Base-by-base conservation (phyloP, 2,329 filamentous ascomycete species). In the Penicillium sp. region DNA sequence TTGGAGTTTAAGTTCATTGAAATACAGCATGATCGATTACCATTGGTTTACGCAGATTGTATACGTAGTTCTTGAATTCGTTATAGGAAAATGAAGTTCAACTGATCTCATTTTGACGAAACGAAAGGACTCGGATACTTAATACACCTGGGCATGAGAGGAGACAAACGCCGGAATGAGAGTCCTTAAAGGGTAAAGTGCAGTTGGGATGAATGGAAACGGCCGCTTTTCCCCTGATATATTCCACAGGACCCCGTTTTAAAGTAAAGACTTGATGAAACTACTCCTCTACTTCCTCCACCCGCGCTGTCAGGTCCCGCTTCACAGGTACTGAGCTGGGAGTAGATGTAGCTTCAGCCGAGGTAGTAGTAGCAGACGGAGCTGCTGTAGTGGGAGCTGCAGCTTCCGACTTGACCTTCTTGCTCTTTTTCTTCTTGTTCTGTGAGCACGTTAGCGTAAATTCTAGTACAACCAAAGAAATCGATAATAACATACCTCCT, bases 401-500 rank as follows among this genome's bases (percentile, higher is more conserved):
- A 31, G 45, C 15, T 31, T 50, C 59, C 20, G 59, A 44, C 53
- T 71, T 71, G 45, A 68, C 61, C 59, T 74, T 76, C 66, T 75
- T 76, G 62, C 68, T 67, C 64, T 75, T 76, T 56, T 74, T 75
- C 59, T 68, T 72, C 67, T 75, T 56, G 29, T 40, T 53, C 6
- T 48, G 15, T 20, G 27, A 37, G 60, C 23, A 41, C 37, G 48
- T 56, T 55, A 50, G 56, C 18, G 49, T 33, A 25, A 7, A 27
- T 2, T 18, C 33, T 22, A 29, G 5, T 15, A 26, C 12, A 27
- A 46, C 4, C 4, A 31, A 9, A 7, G 12, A 40, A 8, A 15
- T 7, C 26, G 14, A 8, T 27, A 26, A 52, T 42, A 54, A 75
- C 84, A 75, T 71, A 95, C 91, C 85, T 96, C 92, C 74, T 99